These are phyloP conservation scores for Arxiozyma slooffiae DNA, from an alignment of 1,139 yeast genomes.

Conservation along the genomic window DNA sequence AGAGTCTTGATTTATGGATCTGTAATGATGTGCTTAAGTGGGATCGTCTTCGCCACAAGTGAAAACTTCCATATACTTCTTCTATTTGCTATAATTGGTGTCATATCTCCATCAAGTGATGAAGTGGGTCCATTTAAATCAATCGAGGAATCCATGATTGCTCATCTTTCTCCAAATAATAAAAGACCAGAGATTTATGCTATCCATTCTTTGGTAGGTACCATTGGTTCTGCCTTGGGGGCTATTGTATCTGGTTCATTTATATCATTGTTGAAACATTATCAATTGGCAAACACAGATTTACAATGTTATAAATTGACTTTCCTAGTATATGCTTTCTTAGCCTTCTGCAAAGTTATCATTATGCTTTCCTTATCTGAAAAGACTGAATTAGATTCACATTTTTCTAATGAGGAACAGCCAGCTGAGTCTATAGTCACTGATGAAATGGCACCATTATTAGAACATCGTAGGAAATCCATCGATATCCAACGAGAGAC, in stretches of 20 bases:
- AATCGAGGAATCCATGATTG: slow-evolving; percentile 77
- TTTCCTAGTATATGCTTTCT: slow-evolving; percentile 46
- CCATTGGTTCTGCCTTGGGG: slow-evolving; percentile 71
- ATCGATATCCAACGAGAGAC: slow-evolving; percentile 4
- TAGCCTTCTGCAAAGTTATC: slow-evolving; percentile 48
- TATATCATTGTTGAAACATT: slow-evolving; percentile 34
- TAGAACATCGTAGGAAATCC: slow-evolving; percentile 9
- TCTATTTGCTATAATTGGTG: slow-evolving; percentile 56
- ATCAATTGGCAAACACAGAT: slow-evolving; percentile 31
- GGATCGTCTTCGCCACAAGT: slow-evolving; percentile 49
- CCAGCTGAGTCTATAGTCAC: slow-evolving; percentile 18
- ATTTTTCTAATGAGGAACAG: slow-evolving; percentile 15
- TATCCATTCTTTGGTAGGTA: slow-evolving; percentile 44
- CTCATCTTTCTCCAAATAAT: slow-evolving; percentile 61
- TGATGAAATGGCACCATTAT: slow-evolving; percentile 23
- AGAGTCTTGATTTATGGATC: slow-evolving; percentile 57
- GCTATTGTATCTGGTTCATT: slow-evolving; percentile 57
- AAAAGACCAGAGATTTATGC: slow-evolving; percentile 69
- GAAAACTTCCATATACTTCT: slow-evolving; percentile 48
- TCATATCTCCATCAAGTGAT: slow-evolving; percentile 83
- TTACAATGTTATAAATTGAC: slow-evolving; percentile 41
- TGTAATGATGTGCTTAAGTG: slow-evolving; percentile 60
- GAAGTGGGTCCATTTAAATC: slow-evolving; percentile 91
- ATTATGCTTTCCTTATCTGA: slow-evolving; percentile 46
- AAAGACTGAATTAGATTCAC: slow-evolving; percentile 42